These are phyloP conservation scores for Perilla frutescens DNA, from an alignment of 257 asterid genomes.

Conservation along the genomic window DNA sequence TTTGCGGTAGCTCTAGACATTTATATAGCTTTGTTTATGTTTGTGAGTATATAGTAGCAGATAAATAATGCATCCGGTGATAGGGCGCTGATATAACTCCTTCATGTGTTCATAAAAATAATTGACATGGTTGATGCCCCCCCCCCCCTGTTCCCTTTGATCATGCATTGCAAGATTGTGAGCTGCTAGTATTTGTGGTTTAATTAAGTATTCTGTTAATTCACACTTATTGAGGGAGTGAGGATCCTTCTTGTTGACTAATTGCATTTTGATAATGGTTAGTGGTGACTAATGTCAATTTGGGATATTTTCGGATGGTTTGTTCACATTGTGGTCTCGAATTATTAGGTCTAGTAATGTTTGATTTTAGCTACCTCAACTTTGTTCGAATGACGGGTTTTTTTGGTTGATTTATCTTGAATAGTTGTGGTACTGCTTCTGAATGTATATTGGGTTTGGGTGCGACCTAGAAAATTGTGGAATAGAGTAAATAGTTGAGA, in stretches of 20 bases:
- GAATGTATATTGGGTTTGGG: not conserved
- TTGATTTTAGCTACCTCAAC: too few species aligned
- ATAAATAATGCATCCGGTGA: not conserved
- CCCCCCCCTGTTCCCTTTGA: too few species aligned
- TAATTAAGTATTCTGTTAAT: not conserved
- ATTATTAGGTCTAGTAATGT: not conserved
- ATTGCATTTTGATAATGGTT: not conserved
- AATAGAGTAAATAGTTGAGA: not conserved
- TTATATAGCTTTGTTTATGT: not conserved
- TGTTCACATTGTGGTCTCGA: not conserved
- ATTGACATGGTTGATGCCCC: too few species aligned
- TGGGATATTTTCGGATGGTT: not conserved
- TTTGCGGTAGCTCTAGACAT: not conserved
- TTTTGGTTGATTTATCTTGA: constrained; percentile 3
- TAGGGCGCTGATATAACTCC: not conserved
- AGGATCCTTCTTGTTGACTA: not conserved
- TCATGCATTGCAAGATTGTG: too few species aligned
- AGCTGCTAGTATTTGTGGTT: not conserved
- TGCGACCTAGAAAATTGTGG: not conserved
- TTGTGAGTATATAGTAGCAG: not conserved
- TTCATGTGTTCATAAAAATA: too few species aligned
- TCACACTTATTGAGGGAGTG: not conserved
- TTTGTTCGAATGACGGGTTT: not conserved
- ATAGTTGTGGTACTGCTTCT: not conserved
- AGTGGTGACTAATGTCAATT: too few species aligned